These are phyloP conservation scores for Ceratobasidium sp. DNA, from an alignment of 1,284 basidiomycete species.

Conservation along the genomic window DNA sequence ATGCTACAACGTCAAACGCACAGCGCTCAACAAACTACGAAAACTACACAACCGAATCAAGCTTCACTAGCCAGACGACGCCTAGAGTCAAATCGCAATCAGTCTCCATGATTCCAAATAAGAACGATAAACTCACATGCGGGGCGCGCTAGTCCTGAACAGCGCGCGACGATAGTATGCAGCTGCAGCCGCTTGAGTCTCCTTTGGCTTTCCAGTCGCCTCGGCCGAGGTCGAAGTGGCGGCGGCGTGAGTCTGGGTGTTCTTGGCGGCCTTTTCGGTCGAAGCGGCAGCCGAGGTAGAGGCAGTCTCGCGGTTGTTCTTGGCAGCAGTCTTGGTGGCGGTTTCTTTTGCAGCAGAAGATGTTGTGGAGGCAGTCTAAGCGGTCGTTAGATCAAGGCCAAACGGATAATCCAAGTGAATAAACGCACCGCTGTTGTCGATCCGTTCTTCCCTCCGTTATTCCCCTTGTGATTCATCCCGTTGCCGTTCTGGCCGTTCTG, in stretches of 20 bases:
- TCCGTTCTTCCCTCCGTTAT: slow-evolving; percentile 24
- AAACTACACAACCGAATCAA: slow-evolving; percentile 3
- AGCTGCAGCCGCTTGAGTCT: not conserved
- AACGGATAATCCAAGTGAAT: not conserved
- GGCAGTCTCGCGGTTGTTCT: too few species aligned
- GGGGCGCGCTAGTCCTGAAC: not conserved
- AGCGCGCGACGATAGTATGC: not conserved
- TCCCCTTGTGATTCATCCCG: slow-evolving; percentile 5
- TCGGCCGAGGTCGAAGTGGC: not conserved
- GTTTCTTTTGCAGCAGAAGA: slow-evolving; percentile 17
- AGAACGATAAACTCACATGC: slow-evolving; percentile 2
- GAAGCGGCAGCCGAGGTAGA: not conserved
- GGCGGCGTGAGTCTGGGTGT: not conserved
- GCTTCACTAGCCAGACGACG: slow-evolving; percentile 8
- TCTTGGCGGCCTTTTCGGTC: not conserved
- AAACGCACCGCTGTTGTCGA: slow-evolving; percentile 24
- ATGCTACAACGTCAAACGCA: slow-evolving; percentile 25
- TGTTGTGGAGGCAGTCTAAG: slow-evolving; percentile 18
- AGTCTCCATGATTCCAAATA: not conserved
- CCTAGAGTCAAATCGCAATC: not conserved
- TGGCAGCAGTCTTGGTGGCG: not conserved
- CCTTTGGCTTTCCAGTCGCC: not conserved
- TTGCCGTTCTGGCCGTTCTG: slow-evolving; percentile 1
- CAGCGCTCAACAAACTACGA: slow-evolving; percentile 13
- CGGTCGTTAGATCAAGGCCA: not conserved